Evolutionary conservation across 1,284 basidiomycete genomes (phyloP).

Genomic region (Naganishia albida): DNA sequence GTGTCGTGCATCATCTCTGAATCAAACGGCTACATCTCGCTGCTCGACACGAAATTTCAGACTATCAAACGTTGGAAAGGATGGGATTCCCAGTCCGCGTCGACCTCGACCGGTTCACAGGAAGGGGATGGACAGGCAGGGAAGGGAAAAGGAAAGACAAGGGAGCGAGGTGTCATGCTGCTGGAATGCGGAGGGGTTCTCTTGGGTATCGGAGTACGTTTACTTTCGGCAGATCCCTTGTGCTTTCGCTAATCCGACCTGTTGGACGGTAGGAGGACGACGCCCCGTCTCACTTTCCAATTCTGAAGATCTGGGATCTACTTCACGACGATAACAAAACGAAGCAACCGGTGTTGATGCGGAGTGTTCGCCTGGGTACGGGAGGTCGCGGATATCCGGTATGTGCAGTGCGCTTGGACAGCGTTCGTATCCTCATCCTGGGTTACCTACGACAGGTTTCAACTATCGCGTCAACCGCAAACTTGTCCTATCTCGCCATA

Average conservation of each 20-base stretch:
- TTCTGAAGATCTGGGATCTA: conserved; percentile 89
- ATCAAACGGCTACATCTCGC: conserved; percentile 37
- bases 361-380: conserved; percentile 75
- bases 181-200: conserved; percentile 73
- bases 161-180: conserved; percentile 52
- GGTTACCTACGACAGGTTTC: conserved; percentile 62
- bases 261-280: conserved; percentile 69
- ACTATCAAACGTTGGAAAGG: conserved; percentile 72
- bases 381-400: conserved; percentile 79
- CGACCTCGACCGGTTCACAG: conserved; percentile 31
- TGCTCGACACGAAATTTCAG: conserved; percentile 72
- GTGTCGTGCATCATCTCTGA: conserved; percentile 37
- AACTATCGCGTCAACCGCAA: conserved; percentile 73
- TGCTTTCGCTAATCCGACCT: neutral
- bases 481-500: conserved; percentile 82
- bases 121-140: conserved; percentile 40
- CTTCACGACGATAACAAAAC: conserved; percentile 72
- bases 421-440: conserved; percentile 18
- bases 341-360: conserved; percentile 67
- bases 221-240: conserved; percentile 8
- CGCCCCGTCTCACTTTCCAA: conserved; percentile 57
- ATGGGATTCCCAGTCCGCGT: conserved; percentile 61
- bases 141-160: conserved; percentile 26
- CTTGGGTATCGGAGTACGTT: conserved; percentile 77
- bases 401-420: conserved; percentile 39